phyloP scores from a whole-genome alignment of 768 basidiomycete genomes.

The Pisolithus sp. region DNA sequence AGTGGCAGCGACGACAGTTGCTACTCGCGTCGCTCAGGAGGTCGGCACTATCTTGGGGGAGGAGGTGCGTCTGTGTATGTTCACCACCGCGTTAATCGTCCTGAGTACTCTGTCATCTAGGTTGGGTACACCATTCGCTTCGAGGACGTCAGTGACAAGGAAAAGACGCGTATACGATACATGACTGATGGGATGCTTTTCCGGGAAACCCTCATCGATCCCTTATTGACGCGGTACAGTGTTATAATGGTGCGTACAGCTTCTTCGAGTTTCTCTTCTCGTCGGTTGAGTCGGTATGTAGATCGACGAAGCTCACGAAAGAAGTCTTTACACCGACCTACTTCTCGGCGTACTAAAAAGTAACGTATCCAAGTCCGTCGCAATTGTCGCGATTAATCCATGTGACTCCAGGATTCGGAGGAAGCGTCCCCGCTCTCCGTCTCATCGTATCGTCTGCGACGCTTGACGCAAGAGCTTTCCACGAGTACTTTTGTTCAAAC shows the following conservation, averaged over 20 bases:
- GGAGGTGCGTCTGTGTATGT: conserved; percentile 45
- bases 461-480: conserved; percentile 83
- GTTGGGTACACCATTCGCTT: conserved; percentile 98
- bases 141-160: conserved; percentile 84
- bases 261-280: neutral
- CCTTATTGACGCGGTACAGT: conserved; percentile 85
- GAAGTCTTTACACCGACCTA: conserved; percentile 93
- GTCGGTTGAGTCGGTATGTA: conserved; percentile 22
- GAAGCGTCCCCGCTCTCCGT: conserved; percentile 83
- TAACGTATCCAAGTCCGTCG: conserved; percentile 21
- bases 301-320: conserved; percentile 98
- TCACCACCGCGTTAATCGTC: neutral
- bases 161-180: conserved; percentile 85
- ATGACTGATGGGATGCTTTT: conserved; percentile 99
- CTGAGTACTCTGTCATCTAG: conserved; percentile 33
- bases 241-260: conserved; percentile 79
- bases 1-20: conserved; percentile 94
- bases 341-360: conserved; percentile 94
- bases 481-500: conserved; percentile 78
- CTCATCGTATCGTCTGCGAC: conserved; percentile 96
- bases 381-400: too few relatives aligned
- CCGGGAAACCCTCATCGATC: conserved; percentile 88
- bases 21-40: conserved; percentile 86
- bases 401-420: conserved; percentile 64
- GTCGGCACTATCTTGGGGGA: conserved; percentile 85